Percentiles rank a stretch among this genome's conserved stretches.
These are phyloP conservation scores for Camellia lanceoleosa DNA, from an alignment of 148 eudicot species.

Conservation along the genomic window DNA sequence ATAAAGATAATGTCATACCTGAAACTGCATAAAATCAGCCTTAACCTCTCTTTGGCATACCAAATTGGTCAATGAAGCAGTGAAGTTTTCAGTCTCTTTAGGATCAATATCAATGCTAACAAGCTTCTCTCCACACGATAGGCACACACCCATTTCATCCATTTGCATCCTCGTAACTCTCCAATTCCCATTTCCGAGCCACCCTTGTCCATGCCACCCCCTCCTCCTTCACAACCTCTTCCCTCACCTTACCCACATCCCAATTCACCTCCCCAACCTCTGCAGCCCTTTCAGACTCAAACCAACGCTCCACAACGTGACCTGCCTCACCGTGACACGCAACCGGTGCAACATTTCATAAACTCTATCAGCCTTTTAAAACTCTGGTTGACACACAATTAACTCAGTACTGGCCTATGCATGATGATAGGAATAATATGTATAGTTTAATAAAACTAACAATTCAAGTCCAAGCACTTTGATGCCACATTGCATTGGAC, in stretches of 20 bases:
- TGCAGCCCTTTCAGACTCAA: conserved; percentile 43
- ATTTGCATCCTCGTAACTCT: conserved; percentile 57
- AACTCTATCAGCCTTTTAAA: conserved; percentile 42
- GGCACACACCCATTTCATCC: conserved; percentile 23
- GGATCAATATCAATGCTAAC: no score
- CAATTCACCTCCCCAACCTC: conserved; percentile 56
- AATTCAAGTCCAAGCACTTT: no score
- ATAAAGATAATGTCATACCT: no score
- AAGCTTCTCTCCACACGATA: no score
- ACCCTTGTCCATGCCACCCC: conserved; percentile 95
- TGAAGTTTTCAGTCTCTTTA: no score
- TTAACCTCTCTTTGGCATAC: no score
- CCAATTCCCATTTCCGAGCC: conserved; percentile 90
- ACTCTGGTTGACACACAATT: neutral
- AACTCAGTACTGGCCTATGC: conserved; percentile 42
- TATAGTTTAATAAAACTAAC: no score
- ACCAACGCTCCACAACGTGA: conserved; percentile 70
- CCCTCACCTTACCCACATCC: conserved; percentile 50
- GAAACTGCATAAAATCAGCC: no score
- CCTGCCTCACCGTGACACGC: conserved; percentile 66
- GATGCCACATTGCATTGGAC: no score
- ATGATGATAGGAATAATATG: no score
- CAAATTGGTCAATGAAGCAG: no score
- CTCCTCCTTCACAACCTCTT: conserved; percentile 43
- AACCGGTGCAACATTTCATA: conserved; percentile 78